Conservation (phyloP, 805 yeast genomes). For the Lachancea mirantina region DNA sequence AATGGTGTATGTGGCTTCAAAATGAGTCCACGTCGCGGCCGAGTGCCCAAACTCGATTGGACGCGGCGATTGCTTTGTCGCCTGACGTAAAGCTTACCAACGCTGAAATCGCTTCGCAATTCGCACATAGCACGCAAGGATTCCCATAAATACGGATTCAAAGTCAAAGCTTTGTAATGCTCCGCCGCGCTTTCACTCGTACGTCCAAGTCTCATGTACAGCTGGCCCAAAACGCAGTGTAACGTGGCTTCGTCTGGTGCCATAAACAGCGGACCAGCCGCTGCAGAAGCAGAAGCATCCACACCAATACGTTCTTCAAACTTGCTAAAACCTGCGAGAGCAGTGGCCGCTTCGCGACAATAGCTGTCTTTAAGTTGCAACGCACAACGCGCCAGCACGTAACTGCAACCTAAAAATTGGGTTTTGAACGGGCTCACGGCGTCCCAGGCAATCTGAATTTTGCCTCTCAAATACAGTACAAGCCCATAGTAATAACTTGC, state of each 20-base stretch:
- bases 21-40: neutral
- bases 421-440: slow-evolving; percentile 31
- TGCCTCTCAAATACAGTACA: slow-evolving; percentile 50
- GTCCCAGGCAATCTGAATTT: slow-evolving; percentile 57
- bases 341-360: slow-evolving; percentile 5
- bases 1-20: slow-evolving; percentile 11
- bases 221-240: slow-evolving; percentile 60
- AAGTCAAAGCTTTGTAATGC: slow-evolving; percentile 60
- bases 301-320: too few species aligned
- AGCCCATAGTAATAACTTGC: slow-evolving; percentile 65
- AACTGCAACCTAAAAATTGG: slow-evolving; percentile 67
- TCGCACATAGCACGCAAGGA: slow-evolving; percentile 70
- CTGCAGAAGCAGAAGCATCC: slow-evolving; percentile 1
- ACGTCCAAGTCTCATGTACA: slow-evolving; percentile 54
- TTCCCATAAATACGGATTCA: slow-evolving; percentile 80
- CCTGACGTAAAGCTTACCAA: slow-evolving; percentile 5
- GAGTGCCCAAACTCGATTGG: slow-evolving; percentile 2
- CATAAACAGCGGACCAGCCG: slow-evolving; percentile 4
- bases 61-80: neutral
- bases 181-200: slow-evolving; percentile 55
- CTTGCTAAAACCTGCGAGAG: slow-evolving; percentile 1
- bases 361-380: slow-evolving; percentile 11
- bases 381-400: slow-evolving; percentile 62
- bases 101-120: slow-evolving; percentile 47
- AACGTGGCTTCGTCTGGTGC: slow-evolving; percentile 68